These are phyloP conservation scores for Coemansia nantahalensis DNA, from an alignment of 192 early-diverging fungal genomes.

Conservation along the genomic window DNA sequence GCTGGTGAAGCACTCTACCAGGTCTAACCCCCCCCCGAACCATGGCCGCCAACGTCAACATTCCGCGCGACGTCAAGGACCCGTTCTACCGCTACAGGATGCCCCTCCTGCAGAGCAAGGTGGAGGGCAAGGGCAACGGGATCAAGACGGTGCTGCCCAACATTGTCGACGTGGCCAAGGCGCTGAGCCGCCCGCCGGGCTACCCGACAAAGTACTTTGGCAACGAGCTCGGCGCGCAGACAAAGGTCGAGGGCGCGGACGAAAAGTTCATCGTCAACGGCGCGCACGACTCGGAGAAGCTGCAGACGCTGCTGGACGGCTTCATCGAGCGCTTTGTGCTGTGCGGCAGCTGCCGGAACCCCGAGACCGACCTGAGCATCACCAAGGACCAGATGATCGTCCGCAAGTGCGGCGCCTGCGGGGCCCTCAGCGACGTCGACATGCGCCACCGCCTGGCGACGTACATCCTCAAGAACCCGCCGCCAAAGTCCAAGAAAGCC, in stretches of 20 bases:
- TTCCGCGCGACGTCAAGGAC: slow-evolving; percentile 87
- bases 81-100: slow-evolving; percentile 99
- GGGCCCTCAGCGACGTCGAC: slow-evolving; percentile 75
- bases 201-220: slow-evolving; percentile 95
- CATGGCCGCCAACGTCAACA: slow-evolving; percentile 76
- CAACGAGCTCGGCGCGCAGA: slow-evolving; percentile 92
- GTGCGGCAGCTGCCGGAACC: slow-evolving; percentile 89
- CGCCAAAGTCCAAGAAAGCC: slow-evolving; percentile 56
- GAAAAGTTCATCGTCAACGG: slow-evolving; percentile 97
- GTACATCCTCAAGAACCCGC: slow-evolving; percentile 92
- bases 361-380: slow-evolving; percentile 91
- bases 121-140: slow-evolving; percentile 98
- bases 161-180: slow-evolving; percentile 90
- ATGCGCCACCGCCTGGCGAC: slow-evolving; percentile 86
- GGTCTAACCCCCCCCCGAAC: slow-evolving; percentile 8
- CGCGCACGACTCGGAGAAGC: slow-evolving; percentile 80
- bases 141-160: slow-evolving; percentile 99
- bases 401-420: slow-evolving; percentile 91
- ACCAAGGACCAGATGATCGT: slow-evolving; percentile 60
- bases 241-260: slow-evolving; percentile 82
- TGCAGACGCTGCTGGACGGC: slow-evolving; percentile 79
- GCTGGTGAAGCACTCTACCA: background rate
- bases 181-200: slow-evolving; percentile 80
- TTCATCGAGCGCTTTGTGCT: slow-evolving; percentile 97
- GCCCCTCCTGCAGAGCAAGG: slow-evolving; percentile 83